Conservation (phyloP, 2,329 filamentous ascomycete species). For the Alternaria gaisen region DNA sequence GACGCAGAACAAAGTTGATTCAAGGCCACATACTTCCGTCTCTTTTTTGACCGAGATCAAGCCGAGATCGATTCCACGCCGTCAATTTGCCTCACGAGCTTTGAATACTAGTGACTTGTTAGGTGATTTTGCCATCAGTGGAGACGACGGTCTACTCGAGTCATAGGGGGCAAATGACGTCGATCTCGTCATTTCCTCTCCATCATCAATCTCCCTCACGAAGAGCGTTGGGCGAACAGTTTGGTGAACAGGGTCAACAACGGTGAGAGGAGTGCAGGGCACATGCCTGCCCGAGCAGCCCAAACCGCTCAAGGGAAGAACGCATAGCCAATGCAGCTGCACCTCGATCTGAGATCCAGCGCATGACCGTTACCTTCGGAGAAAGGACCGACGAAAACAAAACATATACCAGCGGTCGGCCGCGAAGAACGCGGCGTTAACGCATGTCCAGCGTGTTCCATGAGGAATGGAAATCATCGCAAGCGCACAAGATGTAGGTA, state of each 20-base stretch:
- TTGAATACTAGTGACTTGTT: background rate
- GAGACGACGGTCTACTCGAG: background rate
- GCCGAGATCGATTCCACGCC: background rate
- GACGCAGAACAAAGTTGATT: background rate
- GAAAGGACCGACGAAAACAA: background rate
- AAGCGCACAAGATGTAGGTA: background rate
- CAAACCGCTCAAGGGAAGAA: background rate
- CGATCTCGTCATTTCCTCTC: background rate
- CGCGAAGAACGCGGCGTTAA: background rate
- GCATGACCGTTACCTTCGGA: background rate
- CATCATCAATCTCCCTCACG: background rate
- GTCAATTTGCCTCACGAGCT: background rate
- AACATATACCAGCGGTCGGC: background rate
- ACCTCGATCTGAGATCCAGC: background rate
- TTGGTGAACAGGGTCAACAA: background rate
- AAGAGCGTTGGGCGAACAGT: constrained; percentile 6
- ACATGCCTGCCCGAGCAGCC: background rate
- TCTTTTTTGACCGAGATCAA: background rate
- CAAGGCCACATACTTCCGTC: background rate
- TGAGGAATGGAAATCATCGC: background rate
- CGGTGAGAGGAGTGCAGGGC: constrained; percentile 2
- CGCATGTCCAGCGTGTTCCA: background rate
- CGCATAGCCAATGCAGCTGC: constrained; percentile 1
- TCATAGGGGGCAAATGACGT: constrained; percentile 2
- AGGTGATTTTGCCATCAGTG: background rate